Base-by-base conservation (phyloP, 345 rosid species). In the Eucalyptus cloeziana region DNA sequence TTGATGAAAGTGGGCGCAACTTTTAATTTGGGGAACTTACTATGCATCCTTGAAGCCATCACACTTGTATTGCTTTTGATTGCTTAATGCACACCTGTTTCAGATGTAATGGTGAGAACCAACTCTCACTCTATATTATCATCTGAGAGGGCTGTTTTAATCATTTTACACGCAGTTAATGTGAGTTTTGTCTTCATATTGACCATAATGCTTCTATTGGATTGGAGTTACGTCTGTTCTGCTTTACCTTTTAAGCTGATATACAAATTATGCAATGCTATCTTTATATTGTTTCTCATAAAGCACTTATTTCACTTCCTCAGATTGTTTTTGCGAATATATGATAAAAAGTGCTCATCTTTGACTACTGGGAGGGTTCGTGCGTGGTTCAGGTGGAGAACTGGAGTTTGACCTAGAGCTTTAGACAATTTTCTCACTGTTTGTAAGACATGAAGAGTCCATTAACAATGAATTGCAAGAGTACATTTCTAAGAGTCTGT, bases 331-430 rank as follows among this genome's bases (percentile, higher is more conserved):
- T 40, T 76, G 85, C 88, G 17, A 89, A 88, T 86, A 80, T 91
- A 79, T 49, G 40, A 87, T 87, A 88, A 92, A 94, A 92, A 94
- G 94, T 89, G 88, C 91, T 91, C 93, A 92, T 94, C 92, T 95
- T 87, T 94, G 93, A 91, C 94, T 93, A 87, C 94, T 71, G 91
- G 64, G 91, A 92, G 92, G 92, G 92, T 91, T 93, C 92, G 49
- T 88, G 90, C 92, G 88, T 89, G 92, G 94, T 90, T 91, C 92
- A 94, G 97, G 95, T 95, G 95, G 91, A 86, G 89, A 92, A 89
- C 91, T 91, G 91, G 93, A 93, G 91, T 86, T 44, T 44, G 54
- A 87, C n/a, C 83, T 13, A 80, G 67, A 69, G 87, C 40, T 60
- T 24, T 89, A 86, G 85, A 64, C 85, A 87, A 56, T 60, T 64